A percentile compares a stretch with the other conserved stretches of the same genome.
These are phyloP conservation scores for Thelephora aurantiotincta DNA, from an alignment of 768 basidiomycete species.

Conservation along the genomic window DNA sequence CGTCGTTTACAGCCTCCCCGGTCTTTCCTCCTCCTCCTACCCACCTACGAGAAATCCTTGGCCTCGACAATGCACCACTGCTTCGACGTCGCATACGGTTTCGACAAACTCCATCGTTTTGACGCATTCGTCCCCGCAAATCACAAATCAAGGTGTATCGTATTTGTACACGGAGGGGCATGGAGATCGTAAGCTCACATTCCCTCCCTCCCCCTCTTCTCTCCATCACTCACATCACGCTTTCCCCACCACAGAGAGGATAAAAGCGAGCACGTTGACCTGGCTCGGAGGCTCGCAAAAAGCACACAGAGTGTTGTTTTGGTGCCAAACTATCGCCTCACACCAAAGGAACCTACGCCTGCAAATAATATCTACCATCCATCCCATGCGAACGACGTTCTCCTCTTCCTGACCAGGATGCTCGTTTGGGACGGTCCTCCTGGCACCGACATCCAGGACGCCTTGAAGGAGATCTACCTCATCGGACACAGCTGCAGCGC, in stretches of 20 bases:
- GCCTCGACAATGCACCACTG: background rate
- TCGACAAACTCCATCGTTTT: background rate
- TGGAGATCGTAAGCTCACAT: conserved; percentile 53
- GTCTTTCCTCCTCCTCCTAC: no score
- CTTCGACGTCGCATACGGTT: background rate
- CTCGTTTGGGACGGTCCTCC: conserved; percentile 27
- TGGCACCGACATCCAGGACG: conserved; percentile 1
- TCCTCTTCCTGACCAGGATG: conserved; percentile 48
- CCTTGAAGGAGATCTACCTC: conserved; percentile 28
- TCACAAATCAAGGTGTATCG: conserved; percentile 13
- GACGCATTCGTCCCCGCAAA: background rate
- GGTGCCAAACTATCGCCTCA: conserved; percentile 70
- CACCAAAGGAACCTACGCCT: conserved; percentile 17
- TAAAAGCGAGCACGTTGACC: conserved; percentile 40
- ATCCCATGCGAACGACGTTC: conserved; percentile 50
- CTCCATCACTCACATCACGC: background rate
- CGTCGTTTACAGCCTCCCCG: no score
- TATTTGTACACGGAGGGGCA: conserved; percentile 75
- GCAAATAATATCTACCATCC: conserved; percentile 43
- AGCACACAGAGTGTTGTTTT: conserved; percentile 44
- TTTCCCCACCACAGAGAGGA: conserved; percentile 39
- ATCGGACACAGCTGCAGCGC: conserved; percentile 76
- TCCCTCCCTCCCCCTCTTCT: conserved; percentile 1
- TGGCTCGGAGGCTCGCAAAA: conserved; percentile 39
- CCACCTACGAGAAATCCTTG: no score